Conservation (phyloP, 2,329 filamentous ascomycete genomes). For the Chaetomium sp. region DNA sequence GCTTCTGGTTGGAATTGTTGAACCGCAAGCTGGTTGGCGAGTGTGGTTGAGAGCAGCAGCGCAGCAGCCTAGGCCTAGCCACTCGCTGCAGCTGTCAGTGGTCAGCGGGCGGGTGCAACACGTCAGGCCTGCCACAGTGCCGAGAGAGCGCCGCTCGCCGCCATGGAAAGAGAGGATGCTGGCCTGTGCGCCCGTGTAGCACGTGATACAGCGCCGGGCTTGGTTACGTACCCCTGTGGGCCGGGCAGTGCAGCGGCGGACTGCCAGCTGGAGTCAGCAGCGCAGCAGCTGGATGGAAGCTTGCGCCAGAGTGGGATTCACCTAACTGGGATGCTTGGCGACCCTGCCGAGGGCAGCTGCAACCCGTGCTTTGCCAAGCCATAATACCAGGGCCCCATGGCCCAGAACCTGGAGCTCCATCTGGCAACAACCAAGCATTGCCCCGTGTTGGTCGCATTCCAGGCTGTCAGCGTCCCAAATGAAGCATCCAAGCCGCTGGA, state of each 20-base stretch:
- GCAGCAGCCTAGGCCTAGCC: slow-evolving; percentile 9
- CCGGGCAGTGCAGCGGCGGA: too few relatives aligned
- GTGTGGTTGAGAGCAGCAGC: slow-evolving; percentile 13
- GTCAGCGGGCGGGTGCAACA: slow-evolving; percentile 18
- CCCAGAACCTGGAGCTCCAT: slow-evolving; percentile 1
- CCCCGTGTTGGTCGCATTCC: slow-evolving; percentile 7
- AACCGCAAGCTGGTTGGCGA: slow-evolving; percentile 12
- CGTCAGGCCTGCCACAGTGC: slow-evolving; percentile 16
- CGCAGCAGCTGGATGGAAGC: too few relatives aligned
- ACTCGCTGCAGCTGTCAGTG: slow-evolving; percentile 11
- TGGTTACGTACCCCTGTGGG: slow-evolving; percentile 4
- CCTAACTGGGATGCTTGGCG: background rate
- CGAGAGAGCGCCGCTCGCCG: background rate
- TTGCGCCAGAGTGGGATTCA: background rate
- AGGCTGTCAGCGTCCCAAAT: slow-evolving; percentile 4
- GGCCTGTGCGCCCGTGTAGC: slow-evolving; percentile 12
- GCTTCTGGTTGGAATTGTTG: slow-evolving; percentile 9
- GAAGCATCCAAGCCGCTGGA: too few relatives aligned
- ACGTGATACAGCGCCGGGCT: slow-evolving; percentile 15
- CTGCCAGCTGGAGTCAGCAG: too few relatives aligned
- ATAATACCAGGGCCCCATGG: too few relatives aligned
- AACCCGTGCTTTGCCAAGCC: too few relatives aligned
- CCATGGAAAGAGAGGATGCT: background rate
- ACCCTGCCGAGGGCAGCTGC: too few relatives aligned
- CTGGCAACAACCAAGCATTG: slow-evolving; percentile 3